Base-by-base conservation (phyloP, 768 basidiomycete genomes). In the Leucocoprinus birnbaumii region DNA sequence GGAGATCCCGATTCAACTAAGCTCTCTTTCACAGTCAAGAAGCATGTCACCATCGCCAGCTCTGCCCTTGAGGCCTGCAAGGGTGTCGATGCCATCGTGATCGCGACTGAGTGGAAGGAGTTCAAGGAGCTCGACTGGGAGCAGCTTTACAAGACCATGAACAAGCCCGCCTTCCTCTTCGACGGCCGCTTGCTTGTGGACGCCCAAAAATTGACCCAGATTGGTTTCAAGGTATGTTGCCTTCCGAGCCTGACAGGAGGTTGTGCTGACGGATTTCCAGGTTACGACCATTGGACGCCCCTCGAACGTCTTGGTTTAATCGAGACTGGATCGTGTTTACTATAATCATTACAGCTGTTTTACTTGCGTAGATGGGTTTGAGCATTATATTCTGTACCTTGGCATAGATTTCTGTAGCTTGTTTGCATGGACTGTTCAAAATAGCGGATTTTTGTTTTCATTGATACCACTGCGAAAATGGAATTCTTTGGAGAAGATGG, bases 131-230 rank as follows among this genome's bases (percentile, higher is more conserved):
- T 99, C 60, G 86, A 95, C 72, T 99, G 97, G 97, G 69, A 82
- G 62, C 74, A 75, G 34, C 89, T 98, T 40, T 97, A 98, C 73
- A 69, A 74, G 48, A 73, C 78, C 65, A 98, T 98, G 93, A 90
- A 88, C 65, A 97, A 98, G 79, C 97, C 97, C n/a, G 96, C 97
- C 3, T 98, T 97, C 66, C 80, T 99, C 60, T 98, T 98, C 65
- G 96, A 98, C 67, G 94, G 94, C 3, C 83, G 94, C 27, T 75
- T 97, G 58, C 79, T 98, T 64, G 79, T 98, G 42, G 90, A 98
- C 66, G 84, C 83, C 9, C 84, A 85, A 48, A 81, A 83, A 69
- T 77, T 98, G 59, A 82, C 80, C 63, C 68, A 82, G 65, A 97
- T 98, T 65, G 96, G 96, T 37, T 98, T 98, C 85, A 90, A 83